Evolutionary conservation across 1,284 basidiomycete species (phyloP).

Genomic region (Singerocomus inundabilis): DNA sequence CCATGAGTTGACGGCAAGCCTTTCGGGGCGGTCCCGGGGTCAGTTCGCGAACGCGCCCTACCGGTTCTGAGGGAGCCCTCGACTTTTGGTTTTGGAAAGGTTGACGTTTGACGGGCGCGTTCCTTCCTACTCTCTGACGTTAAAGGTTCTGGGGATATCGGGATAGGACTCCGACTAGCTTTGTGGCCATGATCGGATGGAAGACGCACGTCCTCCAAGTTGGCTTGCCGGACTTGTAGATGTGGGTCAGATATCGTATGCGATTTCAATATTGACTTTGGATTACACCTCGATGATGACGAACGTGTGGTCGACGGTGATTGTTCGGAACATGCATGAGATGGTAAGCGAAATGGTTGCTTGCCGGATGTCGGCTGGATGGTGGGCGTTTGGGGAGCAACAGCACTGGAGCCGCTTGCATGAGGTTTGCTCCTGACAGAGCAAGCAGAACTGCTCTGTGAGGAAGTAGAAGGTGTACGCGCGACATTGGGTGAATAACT

Average conservation of each 20-base stretch:
- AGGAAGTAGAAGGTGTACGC: slow-evolving; percentile 24
- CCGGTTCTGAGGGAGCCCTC: slow-evolving; percentile 17
- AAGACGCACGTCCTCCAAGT: slow-evolving; percentile 7
- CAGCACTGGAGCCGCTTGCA: background rate
- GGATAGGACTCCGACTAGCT: slow-evolving; percentile 6
- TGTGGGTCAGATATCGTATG: slow-evolving; percentile 20
- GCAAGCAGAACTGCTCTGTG: slow-evolving; percentile 14
- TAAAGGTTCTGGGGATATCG: slow-evolving; percentile 11
- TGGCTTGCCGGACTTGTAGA: slow-evolving; percentile 8
- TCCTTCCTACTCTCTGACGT: slow-evolving; percentile 8
- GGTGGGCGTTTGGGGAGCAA: background rate
- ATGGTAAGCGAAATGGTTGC: slow-evolving; percentile 10
- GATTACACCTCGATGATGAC: slow-evolving; percentile 20
- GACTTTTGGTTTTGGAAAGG: slow-evolving; percentile 11
- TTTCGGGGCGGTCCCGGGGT: slow-evolving; percentile 36
- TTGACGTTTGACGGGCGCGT: slow-evolving; percentile 4
- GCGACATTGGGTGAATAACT: slow-evolving; percentile 7
- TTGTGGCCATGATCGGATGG: slow-evolving; percentile 15
- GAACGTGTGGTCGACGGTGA: slow-evolving; percentile 3
- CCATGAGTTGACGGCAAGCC: slow-evolving; percentile 18
- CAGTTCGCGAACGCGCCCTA: slow-evolving; percentile 38
- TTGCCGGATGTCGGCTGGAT: slow-evolving; percentile 4
- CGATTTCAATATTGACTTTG: slow-evolving; percentile 31
- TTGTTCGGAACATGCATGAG: slow-evolving; percentile 5
- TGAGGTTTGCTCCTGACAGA: slow-evolving; percentile 6